phyloP scores from a whole-genome alignment of 345 rosid genomes.

The Camelina neglecta region DNA sequence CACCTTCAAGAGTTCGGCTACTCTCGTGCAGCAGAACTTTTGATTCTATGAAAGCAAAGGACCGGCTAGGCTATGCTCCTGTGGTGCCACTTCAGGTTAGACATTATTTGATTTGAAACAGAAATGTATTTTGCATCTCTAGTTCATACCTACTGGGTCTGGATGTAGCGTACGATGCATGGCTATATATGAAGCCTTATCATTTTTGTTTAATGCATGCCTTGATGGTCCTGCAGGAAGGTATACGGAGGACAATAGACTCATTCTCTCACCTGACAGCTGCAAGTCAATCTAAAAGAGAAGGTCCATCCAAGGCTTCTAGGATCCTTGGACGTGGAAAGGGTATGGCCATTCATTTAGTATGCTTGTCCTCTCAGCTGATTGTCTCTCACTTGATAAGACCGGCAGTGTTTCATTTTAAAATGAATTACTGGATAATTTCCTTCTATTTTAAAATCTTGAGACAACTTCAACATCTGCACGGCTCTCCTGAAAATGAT shows the following conservation, averaged over 20 bases:
- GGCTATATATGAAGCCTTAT: not conserved
- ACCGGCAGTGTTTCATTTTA: not conserved
- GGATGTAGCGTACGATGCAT: not conserved
- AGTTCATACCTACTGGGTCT: slow-evolving; percentile 6
- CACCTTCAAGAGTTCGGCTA: slow-evolving; percentile 88
- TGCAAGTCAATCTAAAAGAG: slow-evolving; percentile 61
- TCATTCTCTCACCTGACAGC: slow-evolving; percentile 79
- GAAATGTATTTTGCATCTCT: slow-evolving; percentile 13
- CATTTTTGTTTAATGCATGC: slow-evolving; percentile 16
- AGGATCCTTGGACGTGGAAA: slow-evolving; percentile 78
- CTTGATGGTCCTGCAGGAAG: slow-evolving; percentile 66
- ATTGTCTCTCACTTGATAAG: slow-evolving; percentile 5
- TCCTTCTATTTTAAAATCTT: not conserved
- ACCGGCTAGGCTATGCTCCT: slow-evolving; percentile 80
- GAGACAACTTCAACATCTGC: not conserved
- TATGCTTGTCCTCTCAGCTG: not conserved
- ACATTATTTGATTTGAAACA: slow-evolving; percentile 37
- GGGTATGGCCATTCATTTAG: slow-evolving; percentile 50
- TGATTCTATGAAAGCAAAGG: slow-evolving; percentile 78
- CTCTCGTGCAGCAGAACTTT: slow-evolving; percentile 83
- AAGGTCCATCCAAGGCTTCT: slow-evolving; percentile 83
- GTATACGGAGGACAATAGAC: slow-evolving; percentile 72
- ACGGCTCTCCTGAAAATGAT: not conserved
- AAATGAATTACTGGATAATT: slow-evolving; percentile 17
- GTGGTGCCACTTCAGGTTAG: slow-evolving; percentile 80